Evolutionary conservation across 805 yeast species (phyloP).

Genomic region (Ogataea wickerhamii): DNA sequence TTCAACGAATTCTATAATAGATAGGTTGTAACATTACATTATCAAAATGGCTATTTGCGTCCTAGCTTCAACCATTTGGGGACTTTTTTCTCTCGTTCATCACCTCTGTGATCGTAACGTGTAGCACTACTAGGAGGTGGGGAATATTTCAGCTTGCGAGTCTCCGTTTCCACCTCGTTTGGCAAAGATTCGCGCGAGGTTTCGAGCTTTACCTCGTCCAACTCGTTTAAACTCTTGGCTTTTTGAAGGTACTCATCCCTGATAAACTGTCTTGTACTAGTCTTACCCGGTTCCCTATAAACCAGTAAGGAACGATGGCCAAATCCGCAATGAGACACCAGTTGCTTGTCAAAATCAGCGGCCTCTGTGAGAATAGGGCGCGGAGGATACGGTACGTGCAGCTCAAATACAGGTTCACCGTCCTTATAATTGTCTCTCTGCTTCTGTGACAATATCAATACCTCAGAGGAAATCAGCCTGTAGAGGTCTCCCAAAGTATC

Average conservation of each 20-base stretch:
- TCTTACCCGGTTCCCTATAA: constrained; percentile 18
- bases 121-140: too few relatives aligned
- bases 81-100: constrained; percentile 16
- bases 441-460: constrained; percentile 31
- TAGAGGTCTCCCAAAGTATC: constrained; percentile 35
- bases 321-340: constrained; percentile 39
- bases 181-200: constrained; percentile 6
- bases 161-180: neutral
- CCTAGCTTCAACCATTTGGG: constrained; percentile 35
- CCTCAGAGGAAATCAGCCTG: constrained; percentile 18
- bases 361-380: constrained; percentile 23
- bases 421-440: constrained; percentile 28
- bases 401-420: constrained; percentile 22
- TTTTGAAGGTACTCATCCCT: constrained; percentile 18
- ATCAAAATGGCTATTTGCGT: constrained; percentile 18
- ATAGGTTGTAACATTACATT: constrained; percentile 1
- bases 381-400: constrained; percentile 50
- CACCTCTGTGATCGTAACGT: too few relatives aligned
- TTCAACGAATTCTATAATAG: constrained; percentile 29
- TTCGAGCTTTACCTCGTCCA: constrained; percentile 25
- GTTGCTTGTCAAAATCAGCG: constrained; percentile 25
- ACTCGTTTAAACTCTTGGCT: constrained; percentile 25
- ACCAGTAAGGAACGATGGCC: constrained; percentile 33
- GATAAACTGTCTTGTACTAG: constrained; percentile 20
- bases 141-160: constrained; percentile 20